Conservation (phyloP, 306 rosid species). For the Trifolium repens region DNA sequence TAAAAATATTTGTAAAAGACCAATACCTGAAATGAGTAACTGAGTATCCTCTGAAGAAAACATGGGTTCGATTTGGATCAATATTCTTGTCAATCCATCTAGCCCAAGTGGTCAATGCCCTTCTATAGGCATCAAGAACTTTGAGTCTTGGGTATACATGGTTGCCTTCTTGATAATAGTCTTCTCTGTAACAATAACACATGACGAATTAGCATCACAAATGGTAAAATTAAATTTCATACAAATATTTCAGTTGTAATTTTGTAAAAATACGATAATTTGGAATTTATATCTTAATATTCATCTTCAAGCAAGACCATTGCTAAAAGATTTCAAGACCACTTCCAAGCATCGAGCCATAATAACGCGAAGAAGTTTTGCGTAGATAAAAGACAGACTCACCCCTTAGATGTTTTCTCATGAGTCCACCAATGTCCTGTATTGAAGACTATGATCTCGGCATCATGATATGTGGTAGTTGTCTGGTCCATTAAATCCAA, state of each 20-base stretch:
- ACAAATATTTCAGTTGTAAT: neutral
- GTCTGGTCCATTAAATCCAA: conserved; percentile 90
- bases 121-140: conserved; percentile 76
- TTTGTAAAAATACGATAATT: neutral
- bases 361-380: conserved; percentile 20
- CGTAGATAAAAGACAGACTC: conserved; percentile 34
- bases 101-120: conserved; percentile 92
- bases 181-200: conserved; percentile 64
- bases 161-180: conserved; percentile 95
- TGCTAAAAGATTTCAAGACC: conserved; percentile 19
- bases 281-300: neutral
- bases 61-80: conserved; percentile 65
- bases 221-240: neutral
- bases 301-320: conserved; percentile 31
- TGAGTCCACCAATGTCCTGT: conserved; percentile 99
- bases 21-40: conserved; percentile 86
- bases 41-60: conserved; percentile 95
- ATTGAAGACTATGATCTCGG: conserved; percentile 83
- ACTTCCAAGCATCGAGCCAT: conserved; percentile 26
- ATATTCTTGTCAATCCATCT: conserved; percentile 73
- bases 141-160: conserved; percentile 73
- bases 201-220: neutral
- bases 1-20: neutral
- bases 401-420: conserved; percentile 96
- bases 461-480: conserved; percentile 71